Evolutionary conservation across 768 basidiomycete genomes (phyloP), one percentile per base, ranked within the genome.

Genomic region (Russula ochroleuca): DNA sequence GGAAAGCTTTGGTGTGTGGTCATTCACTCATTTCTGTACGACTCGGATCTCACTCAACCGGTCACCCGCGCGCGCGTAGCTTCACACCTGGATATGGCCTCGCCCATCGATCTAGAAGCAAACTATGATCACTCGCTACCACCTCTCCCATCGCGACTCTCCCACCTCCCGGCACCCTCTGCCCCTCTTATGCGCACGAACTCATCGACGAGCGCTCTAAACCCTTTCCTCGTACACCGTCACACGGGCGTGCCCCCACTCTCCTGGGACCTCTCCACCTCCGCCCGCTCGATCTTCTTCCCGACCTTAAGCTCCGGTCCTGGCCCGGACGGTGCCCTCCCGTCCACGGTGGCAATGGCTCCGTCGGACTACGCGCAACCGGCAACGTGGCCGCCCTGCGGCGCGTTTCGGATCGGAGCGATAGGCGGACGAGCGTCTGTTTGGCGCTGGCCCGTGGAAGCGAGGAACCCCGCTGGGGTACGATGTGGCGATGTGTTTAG

Each of bases 361-460:
- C 0, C 38, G 5, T 68, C 70, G 19, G 70, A 73, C 66, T 71
- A 72, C 52, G 74, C 79, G n/a, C 83, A 87, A 70, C 84, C 85
- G 0, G 86, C 85, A n/a, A 85, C 86, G 9, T 80, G 73, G 69
- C 86, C 86, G 0, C 80, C 85, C 62, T 73, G 85, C 50, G 81
- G 81, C 9, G 77, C 80, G 61, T 78, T 88, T 78, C 78, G 77
- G 67, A 80, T 88, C 72, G 78, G 76, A 25, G 83, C 80, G 21
- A 82, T 81, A 54, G 82, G 84, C 66, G 73, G 78, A 1, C 75
- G 77, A n/a, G 73, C 76, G 0, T 47, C 45, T 3, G 71, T 66
- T 14, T 82, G 83, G 69, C 80, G 77, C 17, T 86, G 85, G 86
- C 82, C 83, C 11, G 75, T 85, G 57, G 80, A 78, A 63, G 78